These are phyloP conservation scores for Fusarium agapanthi DNA, from an alignment of 2,329 filamentous ascomycete species.

Conservation along the genomic window DNA sequence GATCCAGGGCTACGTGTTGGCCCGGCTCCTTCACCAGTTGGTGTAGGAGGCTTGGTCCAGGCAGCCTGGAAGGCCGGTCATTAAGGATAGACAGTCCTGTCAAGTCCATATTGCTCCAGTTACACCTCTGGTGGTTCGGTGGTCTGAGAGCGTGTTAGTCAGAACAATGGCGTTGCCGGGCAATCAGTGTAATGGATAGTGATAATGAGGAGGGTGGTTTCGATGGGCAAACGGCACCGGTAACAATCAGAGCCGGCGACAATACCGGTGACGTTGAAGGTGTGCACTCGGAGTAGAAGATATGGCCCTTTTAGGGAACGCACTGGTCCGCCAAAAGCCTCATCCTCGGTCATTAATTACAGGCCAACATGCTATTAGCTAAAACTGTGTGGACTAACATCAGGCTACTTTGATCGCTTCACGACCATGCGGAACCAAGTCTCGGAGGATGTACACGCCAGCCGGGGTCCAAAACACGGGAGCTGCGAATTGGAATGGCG, in stretches of 20 bases:
- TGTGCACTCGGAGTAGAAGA: slow-evolving; percentile 29
- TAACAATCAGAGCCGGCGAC: slow-evolving; percentile 6
- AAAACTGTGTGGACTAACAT: slow-evolving; percentile 42
- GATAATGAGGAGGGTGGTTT: slow-evolving; percentile 12
- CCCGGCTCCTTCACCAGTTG: slow-evolving; percentile 64
- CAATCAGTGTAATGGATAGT: neutral
- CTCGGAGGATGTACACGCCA: slow-evolving; percentile 30
- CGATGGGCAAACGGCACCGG: slow-evolving; percentile 19
- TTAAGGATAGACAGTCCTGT: slow-evolving; percentile 57
- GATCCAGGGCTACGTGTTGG: slow-evolving; percentile 45
- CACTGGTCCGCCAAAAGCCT: slow-evolving; percentile 37
- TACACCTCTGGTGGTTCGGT: neutral
- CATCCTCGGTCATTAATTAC: slow-evolving; percentile 29
- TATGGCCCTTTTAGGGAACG: slow-evolving; percentile 40
- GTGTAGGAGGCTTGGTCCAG: slow-evolving; percentile 59
- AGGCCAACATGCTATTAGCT: slow-evolving; percentile 38
- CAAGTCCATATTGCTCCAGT: slow-evolving; percentile 39
- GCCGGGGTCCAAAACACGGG: slow-evolving; percentile 25
- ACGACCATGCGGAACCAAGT: slow-evolving; percentile 36
- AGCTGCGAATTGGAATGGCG: slow-evolving; percentile 35
- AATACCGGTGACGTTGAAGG: slow-evolving; percentile 16
- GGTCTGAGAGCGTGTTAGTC: neutral
- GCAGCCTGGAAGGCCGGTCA: slow-evolving; percentile 50
- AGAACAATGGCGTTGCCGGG: neutral
- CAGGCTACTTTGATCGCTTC: slow-evolving; percentile 37